Percentiles rank a stretch among this genome's conserved stretches.
These are phyloP conservation scores for Talaromyces proteolyticus DNA, from an alignment of 495 filamentous ascomycete genomes.

Conservation along the genomic window DNA sequence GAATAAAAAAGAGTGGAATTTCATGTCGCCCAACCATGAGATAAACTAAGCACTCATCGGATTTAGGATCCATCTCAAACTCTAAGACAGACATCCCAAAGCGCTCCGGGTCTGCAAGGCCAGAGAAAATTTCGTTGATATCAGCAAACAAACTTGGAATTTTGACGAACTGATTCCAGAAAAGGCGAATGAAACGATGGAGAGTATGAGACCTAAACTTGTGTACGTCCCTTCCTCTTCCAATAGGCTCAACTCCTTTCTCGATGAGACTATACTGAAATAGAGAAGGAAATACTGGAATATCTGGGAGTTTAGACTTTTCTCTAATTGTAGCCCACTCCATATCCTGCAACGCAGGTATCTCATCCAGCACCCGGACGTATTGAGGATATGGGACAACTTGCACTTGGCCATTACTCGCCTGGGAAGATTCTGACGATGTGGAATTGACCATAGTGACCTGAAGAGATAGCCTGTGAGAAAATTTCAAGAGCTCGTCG, in stretches of 20 bases:
- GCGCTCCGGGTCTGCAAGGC: not conserved
- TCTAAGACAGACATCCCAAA: not conserved
- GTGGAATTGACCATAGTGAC: not conserved
- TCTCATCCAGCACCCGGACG: not conserved
- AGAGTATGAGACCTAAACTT: not conserved
- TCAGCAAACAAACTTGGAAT: no score
- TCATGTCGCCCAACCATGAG: not conserved
- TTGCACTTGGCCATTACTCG: not conserved
- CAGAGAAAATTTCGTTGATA: not conserved
- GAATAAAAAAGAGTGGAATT: not conserved
- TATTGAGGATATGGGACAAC: not conserved
- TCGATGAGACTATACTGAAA: not conserved
- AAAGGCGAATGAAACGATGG: not conserved
- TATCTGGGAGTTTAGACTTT: not conserved
- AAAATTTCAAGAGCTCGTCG: not conserved
- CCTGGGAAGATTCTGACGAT: not conserved
- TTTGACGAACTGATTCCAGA: not conserved
- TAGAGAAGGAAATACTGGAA: not conserved
- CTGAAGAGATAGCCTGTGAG: not conserved
- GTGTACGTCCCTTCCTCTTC: not conserved
- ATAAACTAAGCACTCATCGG: not conserved
- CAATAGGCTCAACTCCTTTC: not conserved
- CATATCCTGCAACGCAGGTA: not conserved
- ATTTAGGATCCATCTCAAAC: not conserved
- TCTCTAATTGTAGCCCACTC: not conserved